Conservation (phyloP, 352 stramenopile species). For the Phytophthora sp. region DNA sequence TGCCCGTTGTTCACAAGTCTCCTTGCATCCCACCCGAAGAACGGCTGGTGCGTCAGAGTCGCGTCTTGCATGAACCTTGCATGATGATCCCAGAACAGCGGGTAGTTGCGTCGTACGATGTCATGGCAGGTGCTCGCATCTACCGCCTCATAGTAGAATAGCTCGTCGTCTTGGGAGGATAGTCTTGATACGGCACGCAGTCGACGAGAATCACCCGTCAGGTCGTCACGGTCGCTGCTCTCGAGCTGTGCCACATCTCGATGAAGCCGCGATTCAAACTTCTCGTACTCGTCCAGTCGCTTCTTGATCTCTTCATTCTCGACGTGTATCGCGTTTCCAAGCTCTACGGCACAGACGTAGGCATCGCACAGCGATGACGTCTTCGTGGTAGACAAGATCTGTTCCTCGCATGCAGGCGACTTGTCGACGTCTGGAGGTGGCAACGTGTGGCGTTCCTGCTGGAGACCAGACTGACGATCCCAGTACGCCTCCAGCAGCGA, state of each 20-base stretch:
- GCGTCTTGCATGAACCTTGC: conserved; percentile 13
- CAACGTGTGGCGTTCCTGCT: neutral
- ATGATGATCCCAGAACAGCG: conserved; percentile 24
- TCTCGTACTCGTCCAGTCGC: conserved; percentile 26
- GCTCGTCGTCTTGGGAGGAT: conserved; percentile 29
- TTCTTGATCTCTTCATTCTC: conserved; percentile 20
- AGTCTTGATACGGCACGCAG: neutral
- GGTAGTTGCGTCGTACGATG: conserved; percentile 18
- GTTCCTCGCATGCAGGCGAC: neutral
- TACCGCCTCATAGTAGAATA: conserved; percentile 44
- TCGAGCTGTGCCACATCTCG: conserved; percentile 19
- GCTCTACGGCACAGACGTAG: conserved; percentile 22
- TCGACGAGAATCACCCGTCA: no score
- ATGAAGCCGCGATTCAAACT: conserved; percentile 28
- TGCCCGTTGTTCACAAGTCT: conserved; percentile 15
- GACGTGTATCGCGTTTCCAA: conserved; percentile 23
- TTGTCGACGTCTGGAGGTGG: neutral
- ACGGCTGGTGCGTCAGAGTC: conserved; percentile 10
- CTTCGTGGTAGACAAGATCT: neutral
- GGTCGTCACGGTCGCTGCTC: no score
- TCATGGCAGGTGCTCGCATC: conserved; percentile 11
- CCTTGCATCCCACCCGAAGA: conserved; percentile 40
- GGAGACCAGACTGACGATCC: neutral
- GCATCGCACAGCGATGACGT: neutral
- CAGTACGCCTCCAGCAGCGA: conserved; percentile 13